Evolutionary conservation across 139 green algal genomes (phyloP).

Genomic region (Desmodesmus armatus): DNA sequence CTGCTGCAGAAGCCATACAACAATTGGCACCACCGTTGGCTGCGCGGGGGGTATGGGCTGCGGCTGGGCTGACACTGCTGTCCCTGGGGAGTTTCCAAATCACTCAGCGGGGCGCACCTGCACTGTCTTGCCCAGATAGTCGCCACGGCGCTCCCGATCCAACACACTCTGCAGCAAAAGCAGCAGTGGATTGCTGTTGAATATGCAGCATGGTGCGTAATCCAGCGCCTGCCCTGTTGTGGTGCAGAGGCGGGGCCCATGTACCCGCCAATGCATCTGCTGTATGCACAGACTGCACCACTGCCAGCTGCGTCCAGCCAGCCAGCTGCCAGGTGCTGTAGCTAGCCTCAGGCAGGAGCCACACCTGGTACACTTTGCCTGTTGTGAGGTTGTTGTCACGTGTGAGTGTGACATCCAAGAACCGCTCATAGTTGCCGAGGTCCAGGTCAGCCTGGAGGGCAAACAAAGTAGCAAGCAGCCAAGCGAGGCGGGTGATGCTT

Average conservation of each 20-base stretch:
- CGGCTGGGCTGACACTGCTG: background rate
- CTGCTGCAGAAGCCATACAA: too few relatives aligned
- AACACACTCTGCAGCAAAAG: slow-evolving; percentile 83
- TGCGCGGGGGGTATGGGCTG: background rate
- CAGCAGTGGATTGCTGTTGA: too few relatives aligned
- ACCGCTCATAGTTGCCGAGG: slow-evolving; percentile 99
- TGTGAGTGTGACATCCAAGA: slow-evolving; percentile 96
- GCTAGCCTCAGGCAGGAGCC: too few relatives aligned
- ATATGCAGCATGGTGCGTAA: too few relatives aligned
- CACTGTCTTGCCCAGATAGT: slow-evolving; percentile 99
- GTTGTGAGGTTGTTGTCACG: slow-evolving; percentile 99
- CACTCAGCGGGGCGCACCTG: slow-evolving; percentile 75
- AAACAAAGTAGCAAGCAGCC: background rate
- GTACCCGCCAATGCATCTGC: too few relatives aligned
- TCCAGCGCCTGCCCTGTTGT: too few relatives aligned
- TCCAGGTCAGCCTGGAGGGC: slow-evolving; percentile 91
- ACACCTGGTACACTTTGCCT: slow-evolving; percentile 94
- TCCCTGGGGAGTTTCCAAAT: background rate
- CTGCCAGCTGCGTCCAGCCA: too few relatives aligned
- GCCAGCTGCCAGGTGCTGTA: too few relatives aligned
- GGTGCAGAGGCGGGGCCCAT: too few relatives aligned
- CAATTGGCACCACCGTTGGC: too few relatives aligned
- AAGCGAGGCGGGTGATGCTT: too few relatives aligned
- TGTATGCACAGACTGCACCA: too few relatives aligned
- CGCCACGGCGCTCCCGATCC: slow-evolving; percentile 92